Percentiles rank a stretch among this genome's conserved stretches.
phyloP scores from a whole-genome alignment of 768 basidiomycete genomes.

The Rhodotorula paludigena region DNA sequence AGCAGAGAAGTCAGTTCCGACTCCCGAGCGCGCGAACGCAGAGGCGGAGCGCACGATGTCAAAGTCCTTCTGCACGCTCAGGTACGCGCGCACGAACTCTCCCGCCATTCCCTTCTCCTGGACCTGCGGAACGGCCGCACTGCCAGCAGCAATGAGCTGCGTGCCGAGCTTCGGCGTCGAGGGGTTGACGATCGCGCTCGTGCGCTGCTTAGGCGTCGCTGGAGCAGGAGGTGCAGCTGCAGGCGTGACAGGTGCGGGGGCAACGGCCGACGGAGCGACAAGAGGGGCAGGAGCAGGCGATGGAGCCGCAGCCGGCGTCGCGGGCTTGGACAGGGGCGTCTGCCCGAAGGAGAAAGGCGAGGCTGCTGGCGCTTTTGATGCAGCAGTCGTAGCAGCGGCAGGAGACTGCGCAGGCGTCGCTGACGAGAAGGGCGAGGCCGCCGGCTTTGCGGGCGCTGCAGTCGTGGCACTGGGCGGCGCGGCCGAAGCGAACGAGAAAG shows the following conservation, averaged over 20 bases:
- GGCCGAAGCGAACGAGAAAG: slow-evolving; percentile 1
- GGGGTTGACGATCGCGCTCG: not conserved
- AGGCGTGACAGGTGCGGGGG: not conserved
- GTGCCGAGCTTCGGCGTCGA: slow-evolving; percentile 20
- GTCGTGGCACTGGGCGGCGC: not conserved
- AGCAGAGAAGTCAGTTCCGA: not conserved
- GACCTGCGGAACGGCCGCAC: slow-evolving; percentile 6
- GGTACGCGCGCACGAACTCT: slow-evolving; percentile 40
- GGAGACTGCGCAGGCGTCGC: not conserved
- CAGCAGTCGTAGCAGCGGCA: not conserved
- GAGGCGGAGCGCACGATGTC: slow-evolving; percentile 37
- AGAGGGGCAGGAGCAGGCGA: not conserved
- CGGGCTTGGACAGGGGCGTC: not conserved
- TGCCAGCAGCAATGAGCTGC: slow-evolving; percentile 5
- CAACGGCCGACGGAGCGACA: not conserved
- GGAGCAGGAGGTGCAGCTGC: not conserved
- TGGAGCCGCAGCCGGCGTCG: not conserved
- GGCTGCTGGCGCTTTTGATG: not conserved
- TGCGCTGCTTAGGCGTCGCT: not conserved
- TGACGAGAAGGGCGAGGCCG: not conserved
- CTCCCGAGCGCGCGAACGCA: not conserved
- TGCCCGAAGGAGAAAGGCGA: not conserved
- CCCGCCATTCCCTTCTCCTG: slow-evolving; percentile 41
- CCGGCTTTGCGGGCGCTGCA: not conserved
- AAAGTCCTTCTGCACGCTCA: slow-evolving; percentile 32